These are phyloP conservation scores for Hanseniaspora jakobsenii DNA, from an alignment of 805 yeast species.

Conservation along the genomic window DNA sequence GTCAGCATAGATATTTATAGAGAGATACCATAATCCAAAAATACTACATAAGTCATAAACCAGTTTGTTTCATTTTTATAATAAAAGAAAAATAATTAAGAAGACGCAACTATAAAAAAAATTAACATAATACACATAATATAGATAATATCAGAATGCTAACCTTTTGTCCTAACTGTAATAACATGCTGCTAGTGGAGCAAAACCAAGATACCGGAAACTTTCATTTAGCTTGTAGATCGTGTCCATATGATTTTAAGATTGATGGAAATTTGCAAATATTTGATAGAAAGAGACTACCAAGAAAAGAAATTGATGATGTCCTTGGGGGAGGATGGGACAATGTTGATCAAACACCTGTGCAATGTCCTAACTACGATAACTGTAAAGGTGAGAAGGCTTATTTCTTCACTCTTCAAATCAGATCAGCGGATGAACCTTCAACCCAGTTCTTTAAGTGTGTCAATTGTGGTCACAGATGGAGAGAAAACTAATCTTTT, in stretches of 20 bases:
- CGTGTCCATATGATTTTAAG: slow-evolving; percentile 92
- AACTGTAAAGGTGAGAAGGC: slow-evolving; percentile 82
- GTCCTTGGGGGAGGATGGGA: slow-evolving; percentile 98
- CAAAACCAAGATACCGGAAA: slow-evolving; percentile 42
- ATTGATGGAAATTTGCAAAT: slow-evolving; percentile 63
- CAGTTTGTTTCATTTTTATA: no score
- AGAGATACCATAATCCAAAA: no score
- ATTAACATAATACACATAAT: neutral
- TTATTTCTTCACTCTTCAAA: slow-evolving; percentile 91
- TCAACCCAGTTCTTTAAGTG: slow-evolving; percentile 98
- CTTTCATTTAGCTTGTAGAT: slow-evolving; percentile 71
- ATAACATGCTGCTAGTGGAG: slow-evolving; percentile 65
- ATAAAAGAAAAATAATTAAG: no score
- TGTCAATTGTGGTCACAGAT: slow-evolving; percentile 81
- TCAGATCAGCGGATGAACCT: slow-evolving; percentile 97
- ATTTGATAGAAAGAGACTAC: slow-evolving; percentile 71
- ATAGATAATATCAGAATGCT: slow-evolving; percentile 41
- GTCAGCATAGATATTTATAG: no score
- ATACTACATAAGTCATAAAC: no score
- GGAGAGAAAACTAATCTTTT: slow-evolving; percentile 72
- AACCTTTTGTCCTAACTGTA: slow-evolving; percentile 89
- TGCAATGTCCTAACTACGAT: slow-evolving; percentile 77
- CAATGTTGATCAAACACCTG: slow-evolving; percentile 88
- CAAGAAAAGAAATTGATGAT: slow-evolving; percentile 87
- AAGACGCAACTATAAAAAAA: no score